These are phyloP conservation scores for Tuber magnatum DNA, from an alignment of 495 filamentous ascomycete genomes.

Conservation along the genomic window DNA sequence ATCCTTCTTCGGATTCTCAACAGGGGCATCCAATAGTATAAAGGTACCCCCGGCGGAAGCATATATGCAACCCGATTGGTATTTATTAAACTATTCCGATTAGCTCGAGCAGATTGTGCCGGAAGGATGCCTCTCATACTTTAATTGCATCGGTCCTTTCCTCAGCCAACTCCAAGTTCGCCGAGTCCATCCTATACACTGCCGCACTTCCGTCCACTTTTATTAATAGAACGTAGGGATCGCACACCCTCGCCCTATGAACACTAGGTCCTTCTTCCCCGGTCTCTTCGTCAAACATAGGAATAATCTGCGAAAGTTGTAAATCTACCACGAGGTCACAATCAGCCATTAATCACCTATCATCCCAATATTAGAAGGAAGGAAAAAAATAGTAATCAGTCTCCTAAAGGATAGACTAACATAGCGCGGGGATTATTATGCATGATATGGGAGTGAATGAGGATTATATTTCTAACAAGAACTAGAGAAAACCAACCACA, in stretches of 20 bases:
- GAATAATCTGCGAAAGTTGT: conserved; percentile 77
- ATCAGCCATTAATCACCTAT: conserved; percentile 13
- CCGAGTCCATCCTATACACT: conserved; percentile 66
- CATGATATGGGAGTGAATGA: neutral
- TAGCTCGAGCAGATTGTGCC: neutral
- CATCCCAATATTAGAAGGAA: conserved; percentile 12
- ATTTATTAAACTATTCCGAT: conserved; percentile 51
- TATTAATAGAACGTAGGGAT: conserved; percentile 80
- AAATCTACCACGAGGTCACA: conserved; percentile 54
- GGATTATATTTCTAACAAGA: conserved; percentile 4
- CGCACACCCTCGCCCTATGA: conserved; percentile 71
- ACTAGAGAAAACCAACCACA: conserved; percentile 53
- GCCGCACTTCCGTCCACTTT: conserved; percentile 71
- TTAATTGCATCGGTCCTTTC: conserved; percentile 52
- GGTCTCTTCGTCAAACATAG: conserved; percentile 79
- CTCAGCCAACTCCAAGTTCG: conserved; percentile 74
- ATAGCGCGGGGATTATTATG: neutral
- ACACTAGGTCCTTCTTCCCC: conserved; percentile 67
- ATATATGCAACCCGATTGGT: conserved; percentile 76
- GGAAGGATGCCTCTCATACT: conserved; percentile 29
- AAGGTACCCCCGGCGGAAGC: conserved; percentile 57
- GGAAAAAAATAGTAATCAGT: neutral
- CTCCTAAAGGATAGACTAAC: neutral
- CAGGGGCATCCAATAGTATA: conserved; percentile 20
- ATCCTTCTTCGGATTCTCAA: conserved; percentile 46